Conservation (phyloP, 2,329 filamentous ascomycete genomes). For the Thelonectria rubi region DNA sequence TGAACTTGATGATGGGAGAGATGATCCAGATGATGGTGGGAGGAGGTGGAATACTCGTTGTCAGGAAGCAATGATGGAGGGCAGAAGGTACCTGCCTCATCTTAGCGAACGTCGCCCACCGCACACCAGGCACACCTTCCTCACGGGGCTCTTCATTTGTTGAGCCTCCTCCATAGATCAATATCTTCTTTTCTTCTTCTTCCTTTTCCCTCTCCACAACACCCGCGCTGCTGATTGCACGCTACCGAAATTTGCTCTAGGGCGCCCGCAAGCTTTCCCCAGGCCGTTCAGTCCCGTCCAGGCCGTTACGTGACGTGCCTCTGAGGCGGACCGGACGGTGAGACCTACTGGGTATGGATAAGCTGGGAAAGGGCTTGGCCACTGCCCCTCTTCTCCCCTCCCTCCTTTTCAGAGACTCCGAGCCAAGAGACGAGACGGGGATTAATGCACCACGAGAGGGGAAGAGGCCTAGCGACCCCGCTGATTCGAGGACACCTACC, state of each 20-base stretch:
- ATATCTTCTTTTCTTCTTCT: slow-evolving; percentile 2
- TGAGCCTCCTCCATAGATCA: neutral
- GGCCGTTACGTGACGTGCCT: slow-evolving; percentile 10
- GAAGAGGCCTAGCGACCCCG: slow-evolving; percentile 1
- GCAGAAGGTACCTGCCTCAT: slow-evolving; percentile 9
- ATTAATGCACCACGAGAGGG: slow-evolving; percentile 2
- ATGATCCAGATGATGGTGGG: neutral
- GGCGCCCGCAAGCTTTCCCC: slow-evolving; percentile 14
- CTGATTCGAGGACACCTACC: slow-evolving; percentile 9
- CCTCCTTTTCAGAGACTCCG: slow-evolving; percentile 2
- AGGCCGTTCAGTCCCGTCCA: neutral
- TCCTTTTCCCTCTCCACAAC: slow-evolving; percentile 1
- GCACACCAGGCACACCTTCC: slow-evolving; percentile 3
- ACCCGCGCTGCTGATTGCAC: neutral
- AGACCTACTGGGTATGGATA: neutral
- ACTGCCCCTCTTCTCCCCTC: neutral
- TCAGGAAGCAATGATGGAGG: neutral
- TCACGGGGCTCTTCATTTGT: neutral
- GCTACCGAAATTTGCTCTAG: neutral
- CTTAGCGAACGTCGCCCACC: slow-evolving; percentile 7
- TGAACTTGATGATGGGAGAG: neutral
- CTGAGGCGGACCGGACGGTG: neutral
- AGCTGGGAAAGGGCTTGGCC: slow-evolving; percentile 4
- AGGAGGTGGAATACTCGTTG: neutral
- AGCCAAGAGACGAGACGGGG: neutral